Evolutionary conservation across 768 basidiomycete genomes (phyloP), one percentile per base, ranked within the genome.

Genomic region (Auricularia cornea): DNA sequence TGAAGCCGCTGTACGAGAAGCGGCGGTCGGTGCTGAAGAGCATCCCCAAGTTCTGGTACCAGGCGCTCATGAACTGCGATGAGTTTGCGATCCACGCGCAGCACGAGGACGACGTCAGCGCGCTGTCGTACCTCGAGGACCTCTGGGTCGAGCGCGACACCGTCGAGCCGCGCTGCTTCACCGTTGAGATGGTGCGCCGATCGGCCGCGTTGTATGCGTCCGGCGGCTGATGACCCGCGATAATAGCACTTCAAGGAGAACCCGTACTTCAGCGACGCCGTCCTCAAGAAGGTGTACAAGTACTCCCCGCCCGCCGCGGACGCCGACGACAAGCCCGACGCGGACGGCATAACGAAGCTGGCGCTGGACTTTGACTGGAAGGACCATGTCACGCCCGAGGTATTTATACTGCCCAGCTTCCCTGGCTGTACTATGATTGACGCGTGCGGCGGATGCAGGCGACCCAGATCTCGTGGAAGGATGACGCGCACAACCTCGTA

Each of bases 361-460:
- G 90, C 89, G 85, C 79, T 93, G 69, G 83, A 87, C 64, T 94
- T 94, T 71, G 83, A 83, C 41, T 92, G 90, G 89, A 84, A 86
- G 65, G 84, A 83, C 38, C 86, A 94, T 73, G 86, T 89, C 30
- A 75, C 83, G 65, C 75, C 84, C 35, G 82, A 83, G 70, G 90
- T 92, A 73, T 66, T 82, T 67, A n/a, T 18, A 23, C 56, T 48
- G 20, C 23, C 4, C 6, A 10, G 32, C 28, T 59, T 11, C 12
- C 29, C 28, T 4, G 11, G 61, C 30, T 30, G 16, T 4, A 48
- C 14, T 44, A 20, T 20, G 30, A 18, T 8, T 20, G 12, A 41
- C 40, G 23, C 16, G 26, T 30, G 61, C 28, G 28, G 23, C 20
- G 28, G 23, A 14, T 38, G n/a, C 66, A 92, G 89, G 77, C 81